These are phyloP conservation scores for Arthrobotrys pseudoclavata DNA, from an alignment of 2,329 filamentous ascomycete genomes.

Conservation along the genomic window DNA sequence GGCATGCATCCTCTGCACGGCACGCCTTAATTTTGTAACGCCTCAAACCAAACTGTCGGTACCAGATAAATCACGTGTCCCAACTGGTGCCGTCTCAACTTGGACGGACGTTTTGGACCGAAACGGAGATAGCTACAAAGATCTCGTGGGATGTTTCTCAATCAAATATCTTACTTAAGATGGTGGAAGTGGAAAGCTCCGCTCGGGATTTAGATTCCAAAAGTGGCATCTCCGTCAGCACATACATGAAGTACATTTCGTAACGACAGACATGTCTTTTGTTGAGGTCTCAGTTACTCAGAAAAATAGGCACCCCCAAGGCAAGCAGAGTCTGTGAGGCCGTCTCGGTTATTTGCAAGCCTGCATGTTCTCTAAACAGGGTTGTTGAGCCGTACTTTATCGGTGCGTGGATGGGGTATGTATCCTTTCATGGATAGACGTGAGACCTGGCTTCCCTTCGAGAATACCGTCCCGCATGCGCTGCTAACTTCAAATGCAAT, in stretches of 20 bases:
- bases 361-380: constrained; percentile 17
- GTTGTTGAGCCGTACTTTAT: constrained; percentile 28
- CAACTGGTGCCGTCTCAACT: constrained; percentile 10
- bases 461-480: neutral
- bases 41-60: constrained; percentile 24
- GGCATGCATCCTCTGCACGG: neutral
- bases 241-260: constrained; percentile 1
- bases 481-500: neutral
- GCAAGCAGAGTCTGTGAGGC: constrained; percentile 17
- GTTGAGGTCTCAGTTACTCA: constrained; percentile 5
- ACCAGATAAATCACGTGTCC: constrained; percentile 9
- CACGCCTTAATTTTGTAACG: constrained; percentile 3
- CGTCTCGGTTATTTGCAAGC: constrained; percentile 32
- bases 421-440: constrained; percentile 29
- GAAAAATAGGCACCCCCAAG: constrained; percentile 41
- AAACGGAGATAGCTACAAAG: neutral
- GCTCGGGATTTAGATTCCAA: constrained; percentile 3
- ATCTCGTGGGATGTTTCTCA: neutral
- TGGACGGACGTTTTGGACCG: constrained; percentile 9
- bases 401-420: neutral
- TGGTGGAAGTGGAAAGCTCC: neutral
- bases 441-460: neutral
- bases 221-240: neutral
- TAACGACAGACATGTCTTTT: neutral
- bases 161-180: neutral